Evolutionary conservation across 2,329 filamentous ascomycete genomes (phyloP).

Genomic region (Aspergillus fumigatiaffinis): DNA sequence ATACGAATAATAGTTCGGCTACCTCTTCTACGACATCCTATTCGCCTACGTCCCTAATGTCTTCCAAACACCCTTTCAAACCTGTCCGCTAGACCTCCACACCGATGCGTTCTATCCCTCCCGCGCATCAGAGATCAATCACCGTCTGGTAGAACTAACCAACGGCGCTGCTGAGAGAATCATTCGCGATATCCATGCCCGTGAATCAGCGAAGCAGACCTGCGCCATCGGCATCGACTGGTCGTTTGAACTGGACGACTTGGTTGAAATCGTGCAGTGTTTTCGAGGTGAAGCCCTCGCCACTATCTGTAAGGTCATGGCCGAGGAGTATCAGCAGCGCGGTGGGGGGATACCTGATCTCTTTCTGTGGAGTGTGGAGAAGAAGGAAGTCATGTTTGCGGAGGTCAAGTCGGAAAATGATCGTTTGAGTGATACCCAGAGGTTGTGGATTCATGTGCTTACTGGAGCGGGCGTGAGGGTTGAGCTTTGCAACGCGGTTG

Average conservation of each 20-base stretch:
- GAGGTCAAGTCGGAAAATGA: constrained; percentile 87
- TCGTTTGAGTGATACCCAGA: constrained; percentile 88
- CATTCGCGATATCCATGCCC: constrained; percentile 63
- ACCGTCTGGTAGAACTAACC: constrained; percentile 76
- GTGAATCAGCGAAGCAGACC: constrained; percentile 66
- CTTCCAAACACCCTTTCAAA: constrained; percentile 94
- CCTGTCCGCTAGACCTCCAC: constrained; percentile 85
- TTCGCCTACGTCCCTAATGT: constrained; percentile 94
- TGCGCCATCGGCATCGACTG: constrained; percentile 91
- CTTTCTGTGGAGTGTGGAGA: constrained; percentile 71
- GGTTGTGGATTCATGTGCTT: constrained; percentile 94
- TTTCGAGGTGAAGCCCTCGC: constrained; percentile 79
- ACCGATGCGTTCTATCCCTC: constrained; percentile 88
- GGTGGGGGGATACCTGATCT: constrained; percentile 89
- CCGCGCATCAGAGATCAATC: constrained; percentile 84
- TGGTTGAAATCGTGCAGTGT: constrained; percentile 72
- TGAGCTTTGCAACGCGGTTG: constrained; percentile 69
- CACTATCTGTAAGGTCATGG: constrained; percentile 86
- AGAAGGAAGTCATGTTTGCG: constrained; percentile 67
- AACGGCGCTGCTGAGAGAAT: constrained; percentile 72
- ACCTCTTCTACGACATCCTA: constrained; percentile 88
- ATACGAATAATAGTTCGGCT: constrained; percentile 54
- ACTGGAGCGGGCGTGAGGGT: constrained; percentile 79
- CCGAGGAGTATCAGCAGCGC: constrained; percentile 85
- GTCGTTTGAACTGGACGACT: constrained; percentile 75